Percentiles rank a stretch among this genome's conserved stretches.
Conservation (phyloP, 192 early-diverging fungal genomes). For the Linnemannia hyalina region DNA sequence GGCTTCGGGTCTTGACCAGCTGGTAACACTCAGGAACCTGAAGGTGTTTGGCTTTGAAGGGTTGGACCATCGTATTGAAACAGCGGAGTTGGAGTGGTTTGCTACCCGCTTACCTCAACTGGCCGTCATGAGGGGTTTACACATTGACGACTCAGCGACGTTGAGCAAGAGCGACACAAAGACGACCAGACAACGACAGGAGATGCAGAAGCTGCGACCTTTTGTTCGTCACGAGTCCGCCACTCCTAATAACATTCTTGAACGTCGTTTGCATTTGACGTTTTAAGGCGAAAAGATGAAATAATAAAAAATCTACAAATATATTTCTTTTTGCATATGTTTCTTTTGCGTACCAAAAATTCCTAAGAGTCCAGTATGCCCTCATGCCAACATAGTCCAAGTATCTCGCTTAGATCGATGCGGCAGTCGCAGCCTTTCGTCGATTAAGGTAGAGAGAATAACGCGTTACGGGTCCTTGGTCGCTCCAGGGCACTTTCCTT, state of each 20-base stretch:
- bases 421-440: too few relatives aligned
- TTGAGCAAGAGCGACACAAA: not conserved
- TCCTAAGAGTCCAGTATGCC: too few relatives aligned
- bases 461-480: too few relatives aligned
- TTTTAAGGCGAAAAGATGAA: too few relatives aligned
- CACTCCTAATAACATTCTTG: not conserved
- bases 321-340: too few relatives aligned
- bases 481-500: too few relatives aligned
- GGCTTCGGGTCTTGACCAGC: not conserved
- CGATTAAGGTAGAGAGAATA: too few relatives aligned
- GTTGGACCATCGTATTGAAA: not conserved
- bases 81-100: not conserved
- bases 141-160: not conserved
- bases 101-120: not conserved
- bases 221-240: not conserved
- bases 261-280: too few relatives aligned
- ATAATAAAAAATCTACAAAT: too few relatives aligned
- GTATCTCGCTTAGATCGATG: too few relatives aligned
- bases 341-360: too few relatives aligned
- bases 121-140: not conserved
- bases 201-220: not conserved
- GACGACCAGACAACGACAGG: not conserved
- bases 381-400: too few relatives aligned
- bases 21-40: not conserved
- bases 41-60: not conserved